Base-by-base conservation (phyloP, 2,329 filamentous ascomycete genomes). In the Fusarium dimerum region DNA sequence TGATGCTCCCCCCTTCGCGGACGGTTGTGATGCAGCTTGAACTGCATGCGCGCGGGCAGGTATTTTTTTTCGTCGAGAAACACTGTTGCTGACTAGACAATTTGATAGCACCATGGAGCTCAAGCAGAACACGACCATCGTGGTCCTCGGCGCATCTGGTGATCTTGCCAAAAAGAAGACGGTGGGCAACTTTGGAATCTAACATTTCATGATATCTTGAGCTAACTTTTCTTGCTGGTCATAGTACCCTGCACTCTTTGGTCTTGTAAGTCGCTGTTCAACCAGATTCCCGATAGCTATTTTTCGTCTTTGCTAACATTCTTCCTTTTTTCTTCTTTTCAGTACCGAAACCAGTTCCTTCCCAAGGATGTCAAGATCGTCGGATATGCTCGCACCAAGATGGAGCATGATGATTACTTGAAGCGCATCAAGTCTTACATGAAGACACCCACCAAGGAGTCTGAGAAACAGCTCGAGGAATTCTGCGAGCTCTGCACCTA, bases 81-180 rank as follows among this genome's bases (percentile, higher is more conserved):
- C 49, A 40, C 1, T 39, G 30, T 53, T 43, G 52, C 64, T 66
- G 47, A 66, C 51, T 38, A 8, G 20, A 8, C 18, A 18, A 15
- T n/a, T 30, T 40, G 13, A 17, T 51, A 66, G 64, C 71, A 86
- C 85, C 68, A 82, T 95, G 76, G 94, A 99, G 85, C 87, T 99
- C 71, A 99, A 97, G 83, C 91, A 97, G 71, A 95, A 99, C 83
- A 99, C 94, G 62, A 85, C 92, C 71, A 95, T 99, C 68, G 84
- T 99, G 68, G 94, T 99, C 67, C 87, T 99, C 64, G 94, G 94
- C 69, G 94, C 94, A 62, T 99, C 94, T 48, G 94, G 94, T 68
- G 94, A 99, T 81, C 79, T 99, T 64, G 94, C 94, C 47, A 99
- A 99, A 84, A 99, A 99, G 88, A 99, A 99, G 87, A 99, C 94